Percentiles rank a stretch among this genome's conserved stretches.
These are phyloP conservation scores for Blastobotrys capitulatus DNA, from an alignment of 1,139 yeast species.

Conservation along the genomic window DNA sequence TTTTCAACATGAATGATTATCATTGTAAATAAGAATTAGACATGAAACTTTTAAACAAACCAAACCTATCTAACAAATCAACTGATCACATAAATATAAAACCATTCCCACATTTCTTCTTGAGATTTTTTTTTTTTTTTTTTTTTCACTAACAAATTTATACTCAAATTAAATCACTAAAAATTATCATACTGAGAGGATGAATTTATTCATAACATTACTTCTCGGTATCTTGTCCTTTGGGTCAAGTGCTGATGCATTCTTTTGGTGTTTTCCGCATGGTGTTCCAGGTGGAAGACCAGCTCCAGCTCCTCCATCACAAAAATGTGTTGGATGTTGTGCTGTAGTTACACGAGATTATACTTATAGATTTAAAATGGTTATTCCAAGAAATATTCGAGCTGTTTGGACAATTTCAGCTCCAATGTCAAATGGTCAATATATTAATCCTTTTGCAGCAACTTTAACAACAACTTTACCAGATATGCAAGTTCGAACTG, in stretches of 20 bases:
- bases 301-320: constrained; percentile 7
- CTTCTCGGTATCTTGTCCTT: constrained; percentile 22
- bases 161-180: background rate
- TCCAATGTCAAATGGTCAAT: constrained; percentile 22
- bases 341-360: constrained; percentile 22
- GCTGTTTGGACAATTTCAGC: constrained; percentile 29
- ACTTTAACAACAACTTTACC: constrained; percentile 26
- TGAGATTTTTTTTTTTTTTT: too few relatives aligned
- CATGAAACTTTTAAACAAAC: too few relatives aligned
- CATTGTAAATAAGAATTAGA: too few relatives aligned
- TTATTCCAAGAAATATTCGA: constrained; percentile 15
- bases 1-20: too few relatives aligned
- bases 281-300: constrained; percentile 18
- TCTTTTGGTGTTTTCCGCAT: constrained; percentile 22
- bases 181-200: background rate
- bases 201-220: constrained; percentile 12
- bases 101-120: too few relatives aligned
- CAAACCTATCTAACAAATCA: too few relatives aligned
- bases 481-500: constrained; percentile 15
- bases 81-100: too few relatives aligned
- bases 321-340: constrained; percentile 26
- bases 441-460: constrained; percentile 25
- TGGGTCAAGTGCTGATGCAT: constrained; percentile 15
- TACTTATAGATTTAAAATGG: constrained; percentile 19
- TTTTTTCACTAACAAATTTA: too few relatives aligned